Conservation (phyloP, 1,284 basidiomycete genomes). For the Rhizoctonia solani region DNA sequence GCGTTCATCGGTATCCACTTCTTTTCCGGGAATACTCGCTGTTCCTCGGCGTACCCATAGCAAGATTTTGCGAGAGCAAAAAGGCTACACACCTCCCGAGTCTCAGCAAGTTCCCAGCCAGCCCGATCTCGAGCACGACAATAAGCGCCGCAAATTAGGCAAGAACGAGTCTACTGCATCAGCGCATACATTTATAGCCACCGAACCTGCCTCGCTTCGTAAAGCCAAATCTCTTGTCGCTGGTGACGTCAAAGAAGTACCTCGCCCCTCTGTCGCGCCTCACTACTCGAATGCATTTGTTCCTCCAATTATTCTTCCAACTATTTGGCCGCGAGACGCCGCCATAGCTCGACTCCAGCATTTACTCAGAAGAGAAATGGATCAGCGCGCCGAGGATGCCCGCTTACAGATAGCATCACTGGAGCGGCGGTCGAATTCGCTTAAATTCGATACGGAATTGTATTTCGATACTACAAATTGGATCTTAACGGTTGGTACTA, state of each 20-base stretch:
- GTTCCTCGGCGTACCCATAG: constrained; percentile 6
- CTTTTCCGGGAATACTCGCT: background rate
- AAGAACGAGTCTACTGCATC: constrained; percentile 9
- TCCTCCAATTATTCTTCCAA: background rate
- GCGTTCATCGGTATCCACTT: background rate
- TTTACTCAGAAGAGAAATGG: background rate
- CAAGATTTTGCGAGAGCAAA: constrained; percentile 2
- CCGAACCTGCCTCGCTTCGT: constrained; percentile 14
- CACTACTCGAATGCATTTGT: background rate
- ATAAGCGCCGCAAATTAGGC: constrained; percentile 18
- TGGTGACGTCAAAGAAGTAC: background rate
- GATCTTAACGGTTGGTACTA: constrained; percentile 9
- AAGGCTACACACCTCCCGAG: background rate
- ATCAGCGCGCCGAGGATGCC: constrained; percentile 8
- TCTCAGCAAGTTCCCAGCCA: background rate
- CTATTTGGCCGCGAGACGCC: background rate
- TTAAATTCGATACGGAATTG: background rate
- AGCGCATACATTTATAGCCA: constrained; percentile 20
- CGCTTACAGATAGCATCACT: background rate
- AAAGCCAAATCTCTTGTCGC: constrained; percentile 21
- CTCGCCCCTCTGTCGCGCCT: background rate
- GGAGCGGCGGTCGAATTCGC: background rate
- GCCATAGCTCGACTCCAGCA: constrained; percentile 4
- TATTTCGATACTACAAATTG: background rate
- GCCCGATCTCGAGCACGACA: background rate